Conservation (phyloP, 2,329 filamentous ascomycete species). For the Diplodia mutila region DNA sequence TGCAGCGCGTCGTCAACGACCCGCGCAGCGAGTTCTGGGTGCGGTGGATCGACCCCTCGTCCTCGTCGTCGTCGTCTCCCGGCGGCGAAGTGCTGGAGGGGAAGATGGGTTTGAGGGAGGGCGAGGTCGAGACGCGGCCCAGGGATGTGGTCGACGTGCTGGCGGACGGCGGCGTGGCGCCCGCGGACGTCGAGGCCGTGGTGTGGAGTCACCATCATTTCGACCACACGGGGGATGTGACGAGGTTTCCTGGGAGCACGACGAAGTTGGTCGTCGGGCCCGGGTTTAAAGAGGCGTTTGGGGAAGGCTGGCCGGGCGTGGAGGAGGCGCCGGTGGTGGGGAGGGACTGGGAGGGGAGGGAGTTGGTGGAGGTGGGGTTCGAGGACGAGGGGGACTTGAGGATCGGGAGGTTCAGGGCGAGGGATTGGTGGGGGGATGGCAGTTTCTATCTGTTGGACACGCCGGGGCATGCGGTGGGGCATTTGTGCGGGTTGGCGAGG, state of each 20-base stretch:
- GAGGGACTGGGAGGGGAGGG: slow-evolving; percentile 32
- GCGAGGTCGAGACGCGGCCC: not conserved
- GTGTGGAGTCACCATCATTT: slow-evolving; percentile 52
- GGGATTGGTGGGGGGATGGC: slow-evolving; percentile 61
- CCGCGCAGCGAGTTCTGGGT: not conserved
- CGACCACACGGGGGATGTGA: slow-evolving; percentile 59
- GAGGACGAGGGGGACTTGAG: slow-evolving; percentile 26
- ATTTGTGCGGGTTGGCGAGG: slow-evolving; percentile 56
- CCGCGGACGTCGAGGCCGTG: slow-evolving; percentile 42
- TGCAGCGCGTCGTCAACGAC: not conserved
- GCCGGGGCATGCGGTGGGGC: slow-evolving; percentile 57
- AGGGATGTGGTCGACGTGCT: not conserved
- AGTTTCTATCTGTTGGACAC: slow-evolving; percentile 59
- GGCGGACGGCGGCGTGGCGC: slow-evolving; percentile 34
- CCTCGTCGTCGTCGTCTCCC: not conserved
- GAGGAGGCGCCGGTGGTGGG: slow-evolving; percentile 32
- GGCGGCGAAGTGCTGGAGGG: not conserved
- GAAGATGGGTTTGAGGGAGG: not conserved
- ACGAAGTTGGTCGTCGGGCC: slow-evolving; percentile 58
- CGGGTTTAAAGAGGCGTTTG: slow-evolving; percentile 52
- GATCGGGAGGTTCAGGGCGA: slow-evolving; percentile 52
- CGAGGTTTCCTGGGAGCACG: slow-evolving; percentile 47
- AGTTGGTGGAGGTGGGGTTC: slow-evolving; percentile 33
- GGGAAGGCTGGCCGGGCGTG: slow-evolving; percentile 53
- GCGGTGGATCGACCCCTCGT: not conserved